A percentile compares a stretch with the other conserved stretches of the same genome.
phyloP scores from a whole-genome alignment of 2,329 filamentous ascomycete species.

The Pseudogymnoascus verrucosus region DNA sequence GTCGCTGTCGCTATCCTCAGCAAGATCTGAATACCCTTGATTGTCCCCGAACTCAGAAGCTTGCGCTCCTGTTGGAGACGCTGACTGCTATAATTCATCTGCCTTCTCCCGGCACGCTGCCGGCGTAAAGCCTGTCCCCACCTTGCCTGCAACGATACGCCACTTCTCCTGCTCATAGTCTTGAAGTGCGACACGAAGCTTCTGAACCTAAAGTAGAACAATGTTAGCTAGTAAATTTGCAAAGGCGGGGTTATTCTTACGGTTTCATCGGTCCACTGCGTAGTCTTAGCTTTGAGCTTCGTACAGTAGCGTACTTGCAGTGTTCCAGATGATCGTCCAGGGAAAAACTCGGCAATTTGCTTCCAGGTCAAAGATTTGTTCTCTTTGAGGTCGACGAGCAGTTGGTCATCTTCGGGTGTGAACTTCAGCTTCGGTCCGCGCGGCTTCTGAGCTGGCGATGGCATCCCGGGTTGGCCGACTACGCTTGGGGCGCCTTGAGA shows the following conservation, averaged over 20 bases:
- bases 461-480: constrained; percentile 83
- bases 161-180: constrained; percentile 90
- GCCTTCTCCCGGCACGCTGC: constrained; percentile 67
- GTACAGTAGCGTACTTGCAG: constrained; percentile 92
- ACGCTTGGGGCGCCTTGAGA: constrained; percentile 67
- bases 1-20: not conserved
- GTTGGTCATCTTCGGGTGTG: constrained; percentile 80
- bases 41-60: constrained; percentile 30
- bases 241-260: constrained; percentile 43
- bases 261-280: constrained; percentile 88
- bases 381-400: constrained; percentile 85
- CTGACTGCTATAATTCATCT: constrained; percentile 29
- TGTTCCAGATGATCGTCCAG: constrained; percentile 80
- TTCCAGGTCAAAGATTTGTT: constrained; percentile 95
- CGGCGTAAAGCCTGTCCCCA: constrained; percentile 83
- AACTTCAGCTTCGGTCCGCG: constrained; percentile 90
- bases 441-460: constrained; percentile 68
- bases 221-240: constrained; percentile 3
- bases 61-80: constrained; percentile 28
- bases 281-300: constrained; percentile 88
- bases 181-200: constrained; percentile 66
- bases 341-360: constrained; percentile 95
- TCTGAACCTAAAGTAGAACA: constrained; percentile 54
- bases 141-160: constrained; percentile 84
- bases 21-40: not conserved